Evolutionary conservation across 1,284 basidiomycete genomes (phyloP), one percentile per base, ranked within the genome.

Genomic region (Cryptococcus amylolentus): DNA sequence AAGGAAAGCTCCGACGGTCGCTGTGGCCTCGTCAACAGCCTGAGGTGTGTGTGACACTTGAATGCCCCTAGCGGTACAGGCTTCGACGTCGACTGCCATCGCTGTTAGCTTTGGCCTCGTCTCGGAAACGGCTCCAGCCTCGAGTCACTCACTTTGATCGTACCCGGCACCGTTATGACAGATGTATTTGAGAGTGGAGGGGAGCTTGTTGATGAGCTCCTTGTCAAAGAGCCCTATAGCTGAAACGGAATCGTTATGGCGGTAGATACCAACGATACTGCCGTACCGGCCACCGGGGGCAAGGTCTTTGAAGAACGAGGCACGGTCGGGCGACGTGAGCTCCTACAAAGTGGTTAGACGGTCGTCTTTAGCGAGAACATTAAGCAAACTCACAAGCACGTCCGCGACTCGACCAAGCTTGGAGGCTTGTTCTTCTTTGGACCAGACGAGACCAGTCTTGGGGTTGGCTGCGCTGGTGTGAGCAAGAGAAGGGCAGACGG

Each of bases 91-190:
- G 64, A 94, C 66, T 67, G 44, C 5, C 26, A 53, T 64, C 45
- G 61, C 56, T 58, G 55, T 56, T 8, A 52, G 41, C 38, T 9
- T 28, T 35, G 20, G 9, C 26, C 9, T 8, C 6, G 41, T n/a
- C 12, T 44, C 12, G 37, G 3, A 23, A 45, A 35, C 14, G 20
- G 13, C 18, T 12, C 4, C 6, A 40, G 44, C 18, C 35, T 23
- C 27, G 31, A 1, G 26, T 16, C 2, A 62, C 71, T 48, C 56
- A 75, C 69, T 70, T 52, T 71, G 68, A 47, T 73, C 71, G 46
- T 94, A 94, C 3, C 92, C 91, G 0, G 91, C 91, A n/a, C 91
- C 91, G 62, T 93, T 92, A 75, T 93, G 90, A 1, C 87, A 88
- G 65, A 95, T 90, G 85, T 88, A 92, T 69, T 87, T 86, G 56